phyloP scores from a whole-genome alignment of 768 basidiomycete genomes.

The Sutorius australiensis region DNA sequence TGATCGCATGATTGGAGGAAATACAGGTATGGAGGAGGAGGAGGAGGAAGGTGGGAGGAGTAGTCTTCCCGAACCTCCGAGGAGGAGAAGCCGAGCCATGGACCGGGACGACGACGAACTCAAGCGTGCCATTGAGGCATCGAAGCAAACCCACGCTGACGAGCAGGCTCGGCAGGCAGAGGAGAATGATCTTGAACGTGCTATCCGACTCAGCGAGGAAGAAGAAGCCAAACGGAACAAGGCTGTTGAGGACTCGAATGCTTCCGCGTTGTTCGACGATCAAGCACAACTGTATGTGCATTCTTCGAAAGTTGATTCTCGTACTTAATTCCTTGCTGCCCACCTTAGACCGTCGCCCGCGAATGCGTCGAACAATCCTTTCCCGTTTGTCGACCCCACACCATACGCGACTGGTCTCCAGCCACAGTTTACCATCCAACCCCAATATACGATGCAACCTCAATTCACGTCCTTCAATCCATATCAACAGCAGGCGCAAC shows the following conservation, averaged over 20 bases:
- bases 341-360: conserved; percentile 29
- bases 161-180: conserved; percentile 62
- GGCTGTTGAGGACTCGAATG: conserved; percentile 70
- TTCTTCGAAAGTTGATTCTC: neutral
- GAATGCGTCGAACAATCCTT: conserved; percentile 46
- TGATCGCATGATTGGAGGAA: conserved; percentile 83
- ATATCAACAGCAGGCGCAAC: conserved; percentile 88
- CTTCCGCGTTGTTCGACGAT: conserved; percentile 81
- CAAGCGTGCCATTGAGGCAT: conserved; percentile 82
- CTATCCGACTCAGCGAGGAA: conserved; percentile 83
- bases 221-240: conserved; percentile 78
- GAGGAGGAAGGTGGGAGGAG: conserved; percentile 12
- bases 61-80: conserved; percentile 12
- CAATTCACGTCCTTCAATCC: conserved; percentile 94
- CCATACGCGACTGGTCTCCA: conserved; percentile 56
- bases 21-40: conserved; percentile 37
- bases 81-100: conserved; percentile 12
- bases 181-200: conserved; percentile 81
- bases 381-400: conserved; percentile 60
- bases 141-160: conserved; percentile 66
- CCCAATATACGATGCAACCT: conserved; percentile 70
- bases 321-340: neutral
- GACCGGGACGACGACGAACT: conserved; percentile 80
- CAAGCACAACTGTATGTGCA: conserved; percentile 66
- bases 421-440: conserved; percentile 75